Percentiles rank a stretch among this genome's conserved stretches.
Conservation (phyloP, 73 alveolate genomes). For the Blepharisma japonicum region DNA sequence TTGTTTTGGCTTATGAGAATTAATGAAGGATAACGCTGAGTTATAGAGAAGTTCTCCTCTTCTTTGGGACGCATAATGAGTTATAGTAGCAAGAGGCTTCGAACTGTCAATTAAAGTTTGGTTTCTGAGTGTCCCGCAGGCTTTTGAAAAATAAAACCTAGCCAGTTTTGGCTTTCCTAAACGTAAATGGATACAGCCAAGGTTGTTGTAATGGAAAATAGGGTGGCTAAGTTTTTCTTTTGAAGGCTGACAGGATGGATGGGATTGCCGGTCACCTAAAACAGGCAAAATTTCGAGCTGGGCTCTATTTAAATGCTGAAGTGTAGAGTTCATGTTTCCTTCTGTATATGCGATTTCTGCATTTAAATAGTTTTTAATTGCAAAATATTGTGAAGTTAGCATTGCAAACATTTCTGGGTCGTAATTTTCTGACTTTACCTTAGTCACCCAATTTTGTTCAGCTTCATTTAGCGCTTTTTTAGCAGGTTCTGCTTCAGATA, state of each 20-base stretch:
- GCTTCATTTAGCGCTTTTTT: neutral
- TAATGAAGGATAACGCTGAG: constrained; percentile 20
- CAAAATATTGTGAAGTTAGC: neutral
- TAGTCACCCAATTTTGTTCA: neutral
- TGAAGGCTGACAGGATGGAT: constrained; percentile 18
- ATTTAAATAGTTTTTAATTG: neutral
- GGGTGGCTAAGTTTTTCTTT: constrained; percentile 10
- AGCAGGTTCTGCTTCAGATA: constrained; percentile 12
- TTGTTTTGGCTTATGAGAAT: constrained; percentile 17
- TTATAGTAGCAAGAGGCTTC: constrained; percentile 4
- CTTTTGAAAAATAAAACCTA: constrained; percentile 4
- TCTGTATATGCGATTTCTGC: constrained; percentile 31
- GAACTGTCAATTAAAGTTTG: constrained; percentile 4
- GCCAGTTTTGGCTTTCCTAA: constrained; percentile 23
- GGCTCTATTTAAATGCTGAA: constrained; percentile 21
- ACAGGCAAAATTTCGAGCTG: constrained; percentile 10
- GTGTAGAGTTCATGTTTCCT: constrained; percentile 24
- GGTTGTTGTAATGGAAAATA: constrained; percentile 29
- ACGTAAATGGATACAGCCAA: constrained; percentile 29
- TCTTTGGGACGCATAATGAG: constrained; percentile 17
- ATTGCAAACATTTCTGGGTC: neutral
- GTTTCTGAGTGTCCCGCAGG: neutral
- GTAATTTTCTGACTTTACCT: neutral
- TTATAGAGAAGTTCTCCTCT: constrained; percentile 12
- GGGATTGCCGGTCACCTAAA: constrained; percentile 19